Conservation (phyloP, 148 eudicot genomes). For the Silene uniflora region DNA sequence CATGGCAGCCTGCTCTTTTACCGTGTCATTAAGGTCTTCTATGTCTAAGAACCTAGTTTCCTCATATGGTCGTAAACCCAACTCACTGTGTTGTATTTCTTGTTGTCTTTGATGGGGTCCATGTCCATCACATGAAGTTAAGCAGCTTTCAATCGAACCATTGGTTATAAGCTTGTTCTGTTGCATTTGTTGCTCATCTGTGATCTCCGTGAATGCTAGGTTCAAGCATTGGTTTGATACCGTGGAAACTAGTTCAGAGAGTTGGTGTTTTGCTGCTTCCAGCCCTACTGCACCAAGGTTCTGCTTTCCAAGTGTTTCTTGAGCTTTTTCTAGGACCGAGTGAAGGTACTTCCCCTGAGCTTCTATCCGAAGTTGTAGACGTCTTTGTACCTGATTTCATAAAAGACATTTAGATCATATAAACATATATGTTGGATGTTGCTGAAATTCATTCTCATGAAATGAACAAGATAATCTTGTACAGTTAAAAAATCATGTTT, state of each 20-base stretch:
- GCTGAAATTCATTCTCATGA: too few relatives aligned
- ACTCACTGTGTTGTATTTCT: slow-evolving; percentile 42
- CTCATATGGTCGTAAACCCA: slow-evolving; percentile 41
- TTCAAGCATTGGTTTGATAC: slow-evolving; percentile 66
- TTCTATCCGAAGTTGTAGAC: slow-evolving; percentile 80
- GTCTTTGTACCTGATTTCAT: slow-evolving; percentile 68
- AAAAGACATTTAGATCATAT: slow-evolving; percentile 7
- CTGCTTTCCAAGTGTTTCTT: slow-evolving; percentile 77
- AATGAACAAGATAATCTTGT: too few relatives aligned
- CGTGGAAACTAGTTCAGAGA: slow-evolving; percentile 71
- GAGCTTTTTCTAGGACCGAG: slow-evolving; percentile 78
- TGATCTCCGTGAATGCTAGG: slow-evolving; percentile 55
- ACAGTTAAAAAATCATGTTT: slow-evolving; percentile 9
- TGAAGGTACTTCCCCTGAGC: slow-evolving; percentile 93
- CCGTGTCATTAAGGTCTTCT: slow-evolving; percentile 31
- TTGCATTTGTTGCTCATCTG: slow-evolving; percentile 53
- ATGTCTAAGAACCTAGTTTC: slow-evolving; percentile 26
- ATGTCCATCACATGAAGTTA: slow-evolving; percentile 65
- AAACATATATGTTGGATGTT: background rate
- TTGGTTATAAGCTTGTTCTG: slow-evolving; percentile 43
- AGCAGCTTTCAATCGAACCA: slow-evolving; percentile 73
- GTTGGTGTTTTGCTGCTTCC: slow-evolving; percentile 74
- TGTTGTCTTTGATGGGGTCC: too few relatives aligned
- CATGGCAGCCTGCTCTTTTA: slow-evolving; percentile 30
- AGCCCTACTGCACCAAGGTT: slow-evolving; percentile 64